Evolutionary conservation across 345 rosid genomes (phyloP).

Genomic region (Microcos paniculata): DNA sequence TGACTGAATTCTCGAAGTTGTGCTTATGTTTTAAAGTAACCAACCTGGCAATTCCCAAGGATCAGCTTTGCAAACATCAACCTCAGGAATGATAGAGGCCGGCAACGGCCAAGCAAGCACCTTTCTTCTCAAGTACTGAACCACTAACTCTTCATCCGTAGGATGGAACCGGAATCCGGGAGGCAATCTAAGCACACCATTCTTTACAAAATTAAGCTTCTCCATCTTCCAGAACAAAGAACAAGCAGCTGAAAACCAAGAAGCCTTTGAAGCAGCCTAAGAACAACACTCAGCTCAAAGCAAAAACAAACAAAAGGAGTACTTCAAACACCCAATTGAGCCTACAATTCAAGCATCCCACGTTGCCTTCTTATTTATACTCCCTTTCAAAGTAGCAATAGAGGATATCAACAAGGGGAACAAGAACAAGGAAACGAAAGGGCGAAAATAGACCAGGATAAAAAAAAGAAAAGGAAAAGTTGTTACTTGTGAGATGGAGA

Average conservation of each 20-base stretch:
- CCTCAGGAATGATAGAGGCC: constrained; percentile 83
- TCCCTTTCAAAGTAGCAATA: background rate
- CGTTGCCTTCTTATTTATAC: constrained; percentile 4
- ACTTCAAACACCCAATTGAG: constrained; percentile 4
- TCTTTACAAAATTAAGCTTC: constrained; percentile 49
- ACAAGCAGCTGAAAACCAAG: no score
- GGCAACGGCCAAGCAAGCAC: constrained; percentile 68
- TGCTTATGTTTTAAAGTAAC: background rate
- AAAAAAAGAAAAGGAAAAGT: background rate
- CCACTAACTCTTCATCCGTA: constrained; percentile 84
- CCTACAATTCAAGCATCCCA: constrained; percentile 2
- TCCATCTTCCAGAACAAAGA: no score
- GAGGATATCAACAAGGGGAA: constrained; percentile 5
- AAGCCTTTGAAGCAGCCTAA: no score
- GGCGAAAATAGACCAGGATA: background rate
- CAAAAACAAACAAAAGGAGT: background rate
- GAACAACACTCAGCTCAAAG: background rate
- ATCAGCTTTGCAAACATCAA: constrained; percentile 84
- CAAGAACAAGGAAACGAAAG: constrained; percentile 12
- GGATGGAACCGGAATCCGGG: constrained; percentile 97
- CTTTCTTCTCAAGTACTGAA: constrained; percentile 70
- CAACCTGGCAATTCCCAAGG: constrained; percentile 98
- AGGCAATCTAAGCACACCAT: constrained; percentile 69
- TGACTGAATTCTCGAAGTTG: background rate
- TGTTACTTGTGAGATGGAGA: background rate